phyloP scores from a whole-genome alignment of 805 yeast genomes.

The Barnettozyma vustinii region DNA sequence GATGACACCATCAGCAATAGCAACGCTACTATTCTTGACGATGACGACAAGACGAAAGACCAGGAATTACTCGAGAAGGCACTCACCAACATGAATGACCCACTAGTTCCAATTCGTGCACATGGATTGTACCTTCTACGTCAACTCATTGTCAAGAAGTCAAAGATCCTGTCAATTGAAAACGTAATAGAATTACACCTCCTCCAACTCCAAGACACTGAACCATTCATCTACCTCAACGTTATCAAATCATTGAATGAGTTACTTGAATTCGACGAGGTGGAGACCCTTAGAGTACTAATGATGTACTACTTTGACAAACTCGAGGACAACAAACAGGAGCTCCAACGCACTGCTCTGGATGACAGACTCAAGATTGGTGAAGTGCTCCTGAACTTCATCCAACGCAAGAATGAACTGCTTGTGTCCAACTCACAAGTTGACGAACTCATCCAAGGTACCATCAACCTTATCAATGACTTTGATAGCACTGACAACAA shows the following conservation, averaged over 20 bases:
- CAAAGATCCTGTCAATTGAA: slow-evolving; percentile 45
- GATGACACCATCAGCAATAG: slow-evolving; percentile 5
- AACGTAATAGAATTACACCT: slow-evolving; percentile 59
- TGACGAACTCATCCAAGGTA: slow-evolving; percentile 35
- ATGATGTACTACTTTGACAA: slow-evolving; percentile 30
- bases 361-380: slow-evolving; percentile 79
- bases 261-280: slow-evolving; percentile 42
- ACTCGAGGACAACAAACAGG: slow-evolving; percentile 10
- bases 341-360: slow-evolving; percentile 23
- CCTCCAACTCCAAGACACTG: slow-evolving; percentile 64
- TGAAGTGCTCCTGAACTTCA: slow-evolving; percentile 64
- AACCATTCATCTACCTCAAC: slow-evolving; percentile 83
- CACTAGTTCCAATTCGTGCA: slow-evolving; percentile 78
- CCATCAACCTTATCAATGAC: slow-evolving; percentile 36
- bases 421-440: slow-evolving; percentile 34
- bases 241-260: slow-evolving; percentile 73
- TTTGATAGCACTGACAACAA: slow-evolving; percentile 43
- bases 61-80: slow-evolving; percentile 49
- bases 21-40: not conserved
- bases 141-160: slow-evolving; percentile 42
- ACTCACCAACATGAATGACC: slow-evolving; percentile 63
- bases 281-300: slow-evolving; percentile 33
- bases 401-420: slow-evolving; percentile 37
- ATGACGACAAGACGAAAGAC: slow-evolving; percentile 25
- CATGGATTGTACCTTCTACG: slow-evolving; percentile 71